Percentiles rank a stretch among this genome's conserved stretches.
These are phyloP conservation scores for Elaeis guineensis DNA, from an alignment of 176 grass and related monocot species.

Conservation along the genomic window DNA sequence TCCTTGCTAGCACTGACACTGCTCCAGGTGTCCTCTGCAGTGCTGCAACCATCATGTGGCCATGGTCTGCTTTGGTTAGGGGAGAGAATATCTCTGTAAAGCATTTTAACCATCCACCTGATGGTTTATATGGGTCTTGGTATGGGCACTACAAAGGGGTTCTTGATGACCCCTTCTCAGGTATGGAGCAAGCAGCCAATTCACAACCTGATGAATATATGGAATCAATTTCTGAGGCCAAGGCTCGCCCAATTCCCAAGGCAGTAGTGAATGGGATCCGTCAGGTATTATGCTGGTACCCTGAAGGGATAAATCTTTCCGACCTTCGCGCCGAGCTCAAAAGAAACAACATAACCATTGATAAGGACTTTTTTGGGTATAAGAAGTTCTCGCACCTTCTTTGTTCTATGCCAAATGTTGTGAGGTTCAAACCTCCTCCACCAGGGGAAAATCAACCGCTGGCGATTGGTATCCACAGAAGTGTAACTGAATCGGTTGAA, in stretches of 20 bases:
- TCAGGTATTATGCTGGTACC: conserved; percentile 33
- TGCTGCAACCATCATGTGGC: conserved; percentile 81
- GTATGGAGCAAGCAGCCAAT: conserved; percentile 13
- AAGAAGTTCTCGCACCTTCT: conserved; percentile 56
- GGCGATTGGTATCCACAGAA: conserved; percentile 19
- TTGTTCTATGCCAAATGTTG: conserved; percentile 38
- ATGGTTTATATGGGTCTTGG: conserved; percentile 85
- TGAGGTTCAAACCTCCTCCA: conserved; percentile 23
- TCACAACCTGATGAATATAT: conserved; percentile 35
- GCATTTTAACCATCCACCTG: conserved; percentile 73
- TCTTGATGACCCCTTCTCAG: conserved; percentile 51
- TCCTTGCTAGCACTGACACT: conserved; percentile 50
- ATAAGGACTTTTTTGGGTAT: conserved; percentile 46
- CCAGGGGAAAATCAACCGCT: conserved; percentile 3
- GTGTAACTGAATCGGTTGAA: conserved; percentile 5
- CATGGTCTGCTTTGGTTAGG: conserved; percentile 72
- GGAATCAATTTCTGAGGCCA: conserved; percentile 20
- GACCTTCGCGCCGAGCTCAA: conserved; percentile 12
- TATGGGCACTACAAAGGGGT: conserved; percentile 69
- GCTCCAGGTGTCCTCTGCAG: conserved; percentile 35
- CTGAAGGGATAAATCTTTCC: conserved; percentile 42
- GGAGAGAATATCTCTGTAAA: conserved; percentile 43
- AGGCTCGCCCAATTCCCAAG: conserved; percentile 43
- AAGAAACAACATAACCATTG: conserved; percentile 34
- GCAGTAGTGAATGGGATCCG: conserved; percentile 25